Percentiles rank a stretch among this genome's conserved stretches.
Conservation (phyloP, 805 yeast genomes). For the Candida sonorensis region DNA sequence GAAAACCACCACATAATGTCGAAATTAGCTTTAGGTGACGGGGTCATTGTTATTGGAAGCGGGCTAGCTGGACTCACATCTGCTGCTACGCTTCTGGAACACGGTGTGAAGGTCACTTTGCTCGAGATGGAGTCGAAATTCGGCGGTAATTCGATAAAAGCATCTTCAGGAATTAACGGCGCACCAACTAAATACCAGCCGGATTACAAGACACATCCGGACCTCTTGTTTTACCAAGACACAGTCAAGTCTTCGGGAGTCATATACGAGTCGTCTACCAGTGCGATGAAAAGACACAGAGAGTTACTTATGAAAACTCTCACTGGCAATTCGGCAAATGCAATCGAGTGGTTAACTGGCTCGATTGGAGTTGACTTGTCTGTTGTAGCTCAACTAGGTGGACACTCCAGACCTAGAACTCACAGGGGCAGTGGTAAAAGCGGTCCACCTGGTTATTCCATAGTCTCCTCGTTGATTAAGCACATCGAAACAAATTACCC, state of each 20-base stretch:
- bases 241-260: slow-evolving; percentile 54
- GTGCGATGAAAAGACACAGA: slow-evolving; percentile 28
- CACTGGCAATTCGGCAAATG: slow-evolving; percentile 54
- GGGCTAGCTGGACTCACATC: slow-evolving; percentile 51
- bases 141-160: slow-evolving; percentile 62
- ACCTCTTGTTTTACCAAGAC: slow-evolving; percentile 54
- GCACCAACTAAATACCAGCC: slow-evolving; percentile 59
- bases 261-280: slow-evolving; percentile 35
- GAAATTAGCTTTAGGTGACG: no score
- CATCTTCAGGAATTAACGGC: slow-evolving; percentile 70
- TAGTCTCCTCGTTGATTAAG: slow-evolving; percentile 47
- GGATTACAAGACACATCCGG: slow-evolving; percentile 36
- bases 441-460: slow-evolving; percentile 57
- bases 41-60: slow-evolving; percentile 45
- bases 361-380: slow-evolving; percentile 57
- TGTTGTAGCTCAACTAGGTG: slow-evolving; percentile 71
- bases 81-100: slow-evolving; percentile 9
- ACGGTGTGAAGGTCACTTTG: slow-evolving; percentile 45
- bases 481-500: slow-evolving; percentile 41
- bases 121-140: slow-evolving; percentile 55
- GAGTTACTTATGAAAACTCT: slow-evolving; percentile 52
- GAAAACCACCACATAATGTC: no score
- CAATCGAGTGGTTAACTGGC: slow-evolving; percentile 65
- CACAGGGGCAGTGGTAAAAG: slow-evolving; percentile 68
- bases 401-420: slow-evolving; percentile 75